A percentile compares a stretch with the other conserved stretches of the same genome.
Conservation (phyloP, 2,329 filamentous ascomycete genomes). For the Tolypocladium pustulatum region DNA sequence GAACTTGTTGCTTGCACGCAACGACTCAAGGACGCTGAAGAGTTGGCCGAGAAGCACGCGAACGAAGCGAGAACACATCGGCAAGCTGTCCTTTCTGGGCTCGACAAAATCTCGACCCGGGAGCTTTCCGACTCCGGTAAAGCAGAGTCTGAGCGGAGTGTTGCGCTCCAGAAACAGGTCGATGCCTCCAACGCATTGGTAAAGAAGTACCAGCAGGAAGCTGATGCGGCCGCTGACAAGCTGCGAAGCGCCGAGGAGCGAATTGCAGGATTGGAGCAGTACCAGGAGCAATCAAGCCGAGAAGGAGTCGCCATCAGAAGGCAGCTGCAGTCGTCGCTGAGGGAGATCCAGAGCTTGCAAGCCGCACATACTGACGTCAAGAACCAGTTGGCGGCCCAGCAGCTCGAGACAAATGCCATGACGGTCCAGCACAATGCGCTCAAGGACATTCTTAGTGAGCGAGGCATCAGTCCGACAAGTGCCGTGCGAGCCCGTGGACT, state of each 20-base stretch:
- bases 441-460: slow-evolving; percentile 83
- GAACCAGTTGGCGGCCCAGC: slow-evolving; percentile 71
- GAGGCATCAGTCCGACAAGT: slow-evolving; percentile 71
- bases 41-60: slow-evolving; percentile 77
- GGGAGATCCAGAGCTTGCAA: slow-evolving; percentile 73
- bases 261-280: slow-evolving; percentile 90
- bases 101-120: slow-evolving; percentile 60
- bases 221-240: slow-evolving; percentile 77
- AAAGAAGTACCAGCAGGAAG: slow-evolving; percentile 80
- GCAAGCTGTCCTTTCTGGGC: slow-evolving; percentile 67
- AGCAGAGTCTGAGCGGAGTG: slow-evolving; percentile 54
- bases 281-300: slow-evolving; percentile 92
- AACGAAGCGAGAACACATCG: slow-evolving; percentile 81
- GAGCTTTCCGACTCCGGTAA: slow-evolving; percentile 36
- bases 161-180: slow-evolving; percentile 69
- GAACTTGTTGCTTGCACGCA: slow-evolving; percentile 69
- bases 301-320: slow-evolving; percentile 84
- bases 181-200: slow-evolving; percentile 68
- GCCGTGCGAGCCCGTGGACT: slow-evolving; percentile 61
- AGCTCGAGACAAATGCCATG: slow-evolving; percentile 89
- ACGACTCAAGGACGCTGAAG: slow-evolving; percentile 74
- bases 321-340: slow-evolving; percentile 75
- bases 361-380: slow-evolving; percentile 73
- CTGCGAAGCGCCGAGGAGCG: slow-evolving; percentile 88
- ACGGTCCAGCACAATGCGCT: slow-evolving; percentile 86